Evolutionary conservation across 257 asterid genomes (phyloP).

Genomic region (Rehmannia glutinosa): DNA sequence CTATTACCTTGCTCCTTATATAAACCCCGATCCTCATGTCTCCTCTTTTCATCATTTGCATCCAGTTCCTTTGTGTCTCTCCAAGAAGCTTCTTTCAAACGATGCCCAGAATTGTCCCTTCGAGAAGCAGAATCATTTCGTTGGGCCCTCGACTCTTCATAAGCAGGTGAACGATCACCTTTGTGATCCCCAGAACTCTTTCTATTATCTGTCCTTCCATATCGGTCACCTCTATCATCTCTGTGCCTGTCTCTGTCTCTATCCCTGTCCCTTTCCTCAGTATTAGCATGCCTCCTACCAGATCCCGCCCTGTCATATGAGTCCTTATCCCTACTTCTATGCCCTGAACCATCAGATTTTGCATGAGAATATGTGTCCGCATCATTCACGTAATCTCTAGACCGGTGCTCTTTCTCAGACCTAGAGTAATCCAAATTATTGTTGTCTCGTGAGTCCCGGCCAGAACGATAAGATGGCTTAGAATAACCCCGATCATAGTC

Average conservation of each 20-base stretch:
- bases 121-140: slow-evolving; percentile 41
- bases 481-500: slow-evolving; percentile 67
- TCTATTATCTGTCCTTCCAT: slow-evolving; percentile 40
- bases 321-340: slow-evolving; percentile 48
- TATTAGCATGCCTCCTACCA: slow-evolving; percentile 44
- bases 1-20: slow-evolving; percentile 32
- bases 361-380: slow-evolving; percentile 40
- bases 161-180: slow-evolving; percentile 39
- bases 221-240: slow-evolving; percentile 42
- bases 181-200: slow-evolving; percentile 36
- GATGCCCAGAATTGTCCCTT: slow-evolving; percentile 46
- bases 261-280: slow-evolving; percentile 37
- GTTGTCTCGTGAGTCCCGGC: slow-evolving; percentile 45
- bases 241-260: slow-evolving; percentile 36
- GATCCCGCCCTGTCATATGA: slow-evolving; percentile 53
- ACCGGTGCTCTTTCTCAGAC: slow-evolving; percentile 46
- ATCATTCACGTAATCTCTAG: slow-evolving; percentile 48
- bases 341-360: slow-evolving; percentile 44
- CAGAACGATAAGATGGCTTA: slow-evolving; percentile 51
- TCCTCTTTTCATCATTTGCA: slow-evolving; percentile 43
- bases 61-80: slow-evolving; percentile 40
- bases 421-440: slow-evolving; percentile 33
- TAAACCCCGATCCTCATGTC: slow-evolving; percentile 29
- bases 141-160: slow-evolving; percentile 48
- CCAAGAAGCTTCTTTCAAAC: slow-evolving; percentile 42